A percentile compares a stretch with the other conserved stretches of the same genome.
Conservation (phyloP, 2,329 filamentous ascomycete genomes). For the Aspergillus floridensis region DNA sequence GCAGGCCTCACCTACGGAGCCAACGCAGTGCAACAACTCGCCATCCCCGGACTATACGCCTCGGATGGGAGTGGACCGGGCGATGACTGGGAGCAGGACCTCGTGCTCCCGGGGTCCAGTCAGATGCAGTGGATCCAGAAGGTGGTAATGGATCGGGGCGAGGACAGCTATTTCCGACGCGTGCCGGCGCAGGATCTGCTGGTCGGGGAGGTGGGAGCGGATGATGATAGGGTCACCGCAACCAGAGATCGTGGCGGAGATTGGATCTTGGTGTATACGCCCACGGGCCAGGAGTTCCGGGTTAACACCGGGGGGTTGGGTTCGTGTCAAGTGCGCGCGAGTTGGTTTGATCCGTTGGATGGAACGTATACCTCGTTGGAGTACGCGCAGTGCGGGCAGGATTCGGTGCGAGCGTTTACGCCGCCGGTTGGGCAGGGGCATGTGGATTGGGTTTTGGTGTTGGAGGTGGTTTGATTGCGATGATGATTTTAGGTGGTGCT, state of each 20-base stretch:
- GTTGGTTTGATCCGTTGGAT: background rate
- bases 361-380: background rate
- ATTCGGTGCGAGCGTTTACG: no score
- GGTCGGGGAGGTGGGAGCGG: background rate
- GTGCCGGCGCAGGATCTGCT: slow-evolving; percentile 8
- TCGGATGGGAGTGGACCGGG: slow-evolving; percentile 1
- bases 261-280: slow-evolving; percentile 10
- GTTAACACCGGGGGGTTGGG: background rate
- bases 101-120: background rate
- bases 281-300: background rate
- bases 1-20: slow-evolving; percentile 7
- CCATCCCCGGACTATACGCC: background rate
- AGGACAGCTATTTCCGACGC: background rate
- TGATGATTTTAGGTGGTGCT: no score
- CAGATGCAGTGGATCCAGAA: slow-evolving; percentile 9
- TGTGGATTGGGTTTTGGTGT: background rate
- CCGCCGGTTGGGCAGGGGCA: background rate
- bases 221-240: slow-evolving; percentile 3
- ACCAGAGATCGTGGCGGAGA: background rate
- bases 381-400: background rate
- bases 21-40: slow-evolving; percentile 1
- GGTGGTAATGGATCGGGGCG: slow-evolving; percentile 3
- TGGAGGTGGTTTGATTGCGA: background rate
- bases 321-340: no score
- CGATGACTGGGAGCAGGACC: background rate